Evolutionary conservation across 805 yeast species (phyloP), one percentile per base, ranked within the genome.

Genomic region (Saturnispora silvae): DNA sequence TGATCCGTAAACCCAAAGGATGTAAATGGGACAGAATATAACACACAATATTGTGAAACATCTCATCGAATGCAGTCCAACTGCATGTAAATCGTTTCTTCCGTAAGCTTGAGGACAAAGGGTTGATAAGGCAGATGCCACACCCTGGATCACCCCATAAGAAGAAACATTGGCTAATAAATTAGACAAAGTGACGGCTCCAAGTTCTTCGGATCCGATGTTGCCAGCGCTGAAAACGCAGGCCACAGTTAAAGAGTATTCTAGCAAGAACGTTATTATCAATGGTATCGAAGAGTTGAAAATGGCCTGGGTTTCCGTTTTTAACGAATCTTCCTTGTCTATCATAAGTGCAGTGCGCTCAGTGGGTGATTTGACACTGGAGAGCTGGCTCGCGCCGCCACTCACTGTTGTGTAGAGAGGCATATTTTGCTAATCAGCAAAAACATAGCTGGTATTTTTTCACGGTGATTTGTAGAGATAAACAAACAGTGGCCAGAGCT

Each of bases 101-200:
- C 79, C 79, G 51, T 64, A 72, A 4, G 77, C 77, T 50, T 72
- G 79, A 2, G 79, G 76, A 46, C 77, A 71, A 38, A 72, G 59
- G 0, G 79, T 72, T 38, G 74, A 76, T 41, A 72, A 57, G 1
- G 75, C 68, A 1, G 79, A 70, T 0, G 77, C 70, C 13, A 72
- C 63, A 35, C 79, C 79, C 46, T 70, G 75, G 31, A 72, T 70
- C 11, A 72, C 63, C 3, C 75, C 72, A 46, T 69, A 70, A 1
- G 72, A 70, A 2, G 77, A 65, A 28, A 72, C 70, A 41, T 69
- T 72, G 5, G 75, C 75, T 8, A 75, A 61, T 65, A 72, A 64
- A 10, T 74, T 65, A 3, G 77, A 74, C 60, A 72, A 61, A 1
- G 75, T 67, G 10, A 72, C 77, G 0, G 78, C 77, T 3, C 77